Conservation (phyloP, 805 yeast species). For the Lipomyces starkeyi region DNA sequence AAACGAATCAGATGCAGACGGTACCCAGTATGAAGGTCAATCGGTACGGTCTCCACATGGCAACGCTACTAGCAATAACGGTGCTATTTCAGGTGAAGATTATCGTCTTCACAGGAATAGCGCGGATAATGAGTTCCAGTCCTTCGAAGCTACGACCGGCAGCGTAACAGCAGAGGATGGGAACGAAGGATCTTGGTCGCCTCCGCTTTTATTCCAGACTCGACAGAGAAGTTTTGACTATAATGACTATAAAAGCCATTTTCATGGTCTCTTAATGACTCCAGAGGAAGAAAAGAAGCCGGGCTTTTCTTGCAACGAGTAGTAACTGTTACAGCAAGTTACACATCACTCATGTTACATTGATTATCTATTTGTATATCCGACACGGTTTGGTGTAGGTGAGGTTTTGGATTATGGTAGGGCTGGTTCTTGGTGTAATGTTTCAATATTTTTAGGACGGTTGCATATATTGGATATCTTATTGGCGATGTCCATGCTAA, state of each 20-base stretch:
- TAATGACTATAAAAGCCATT: slow-evolving; percentile 32
- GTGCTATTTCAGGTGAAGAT: slow-evolving; percentile 12
- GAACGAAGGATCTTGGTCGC: slow-evolving; percentile 1
- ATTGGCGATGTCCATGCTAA: too few relatives aligned
- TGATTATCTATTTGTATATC: too few relatives aligned
- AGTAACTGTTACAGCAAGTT: not conserved
- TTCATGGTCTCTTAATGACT: slow-evolving; percentile 33
- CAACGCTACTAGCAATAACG: not conserved
- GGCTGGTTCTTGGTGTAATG: too few relatives aligned
- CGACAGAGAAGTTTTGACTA: slow-evolving; percentile 29
- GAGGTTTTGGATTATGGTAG: too few relatives aligned
- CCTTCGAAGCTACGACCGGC: slow-evolving; percentile 4
- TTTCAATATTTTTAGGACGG: too few relatives aligned
- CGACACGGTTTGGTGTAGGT: too few relatives aligned
- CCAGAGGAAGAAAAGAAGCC: slow-evolving; percentile 35
- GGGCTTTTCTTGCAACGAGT: slow-evolving; percentile 27
- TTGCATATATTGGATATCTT: too few relatives aligned
- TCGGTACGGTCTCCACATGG: not conserved
- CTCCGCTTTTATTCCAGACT: not conserved
- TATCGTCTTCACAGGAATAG: slow-evolving; percentile 25
- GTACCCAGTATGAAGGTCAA: slow-evolving; percentile 11
- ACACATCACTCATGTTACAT: not conserved
- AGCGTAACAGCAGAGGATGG: not conserved
- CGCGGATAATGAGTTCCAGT: slow-evolving; percentile 9
- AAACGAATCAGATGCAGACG: not conserved